Evolutionary conservation across 495 filamentous ascomycete species (phyloP), one percentile per base, ranked within the genome.

Genomic region (Tuber calosporum): DNA sequence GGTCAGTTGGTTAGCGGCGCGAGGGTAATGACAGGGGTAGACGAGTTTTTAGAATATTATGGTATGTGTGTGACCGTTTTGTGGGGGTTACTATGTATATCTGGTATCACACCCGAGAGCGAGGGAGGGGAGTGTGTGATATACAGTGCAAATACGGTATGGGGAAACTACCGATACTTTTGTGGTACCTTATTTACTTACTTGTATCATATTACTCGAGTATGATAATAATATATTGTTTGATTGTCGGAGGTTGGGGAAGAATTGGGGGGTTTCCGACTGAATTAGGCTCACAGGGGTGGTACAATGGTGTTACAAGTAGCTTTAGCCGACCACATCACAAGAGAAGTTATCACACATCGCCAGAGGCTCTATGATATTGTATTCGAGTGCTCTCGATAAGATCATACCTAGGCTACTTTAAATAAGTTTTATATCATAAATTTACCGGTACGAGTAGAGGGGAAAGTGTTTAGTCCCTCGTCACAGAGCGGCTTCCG

Each of bases 231-330:
- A n/a, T 40, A 4, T 1, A 20, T 11, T 11, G 45, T 3, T n/a
- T 26, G 45, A 26, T 53, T 26, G 8, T 26, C 45, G 22, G 45
- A 26, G 45, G 45, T 53, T 53, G 45, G 45, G 43, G 43, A 22
- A 45, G 43, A 45, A 45, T 22, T 45, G 45, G 45, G 22, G 45
- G 7, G 45, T 9, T 45, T 45, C 42, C 5, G 22, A 30, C n/a
- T 26, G n/a, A 58, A 30, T 58, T 58, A 58, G 48, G 30, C n/a
- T 30, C 15, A 15, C 43, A 66, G 67, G 41, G 74, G 70, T 43
- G 74, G 43, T 22, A 22, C 1, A 13, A 17, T n/a, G n/a, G 38
- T 39, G 5, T 0, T 39, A 1, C 38, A 4, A 8, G 38, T 39
- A 39, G 20, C 20, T 6, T 4, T 22, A 2, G 5, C 17, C 15